Percentiles rank a stretch among this genome's conserved stretches.
Evolutionary conservation across 108 stramenopile genomes (phyloP).

Genomic region (Skeletonema tropicum): DNA sequence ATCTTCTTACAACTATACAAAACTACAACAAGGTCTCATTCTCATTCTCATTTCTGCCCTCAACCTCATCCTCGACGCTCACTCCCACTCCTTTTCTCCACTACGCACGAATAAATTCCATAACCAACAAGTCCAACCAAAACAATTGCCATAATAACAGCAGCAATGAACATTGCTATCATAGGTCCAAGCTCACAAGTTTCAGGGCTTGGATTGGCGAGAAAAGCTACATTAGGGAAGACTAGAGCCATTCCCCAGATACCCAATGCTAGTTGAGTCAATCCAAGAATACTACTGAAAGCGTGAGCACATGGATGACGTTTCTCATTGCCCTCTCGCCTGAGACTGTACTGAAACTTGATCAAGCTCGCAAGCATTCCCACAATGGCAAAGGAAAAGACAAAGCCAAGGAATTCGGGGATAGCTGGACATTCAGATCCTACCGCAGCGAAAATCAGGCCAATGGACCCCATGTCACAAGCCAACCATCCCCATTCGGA

Average conservation of each 20-base stretch:
- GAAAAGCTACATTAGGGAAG: background rate
- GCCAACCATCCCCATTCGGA: background rate
- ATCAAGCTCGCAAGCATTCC: constrained; percentile 1
- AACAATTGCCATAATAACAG: background rate
- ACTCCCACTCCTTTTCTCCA: background rate
- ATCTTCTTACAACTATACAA: background rate
- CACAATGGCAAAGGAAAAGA: background rate
- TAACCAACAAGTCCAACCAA: background rate
- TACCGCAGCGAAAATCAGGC: background rate
- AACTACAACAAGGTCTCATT: background rate
- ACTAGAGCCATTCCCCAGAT: background rate
- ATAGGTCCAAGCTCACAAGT: background rate
- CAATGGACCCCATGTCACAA: background rate
- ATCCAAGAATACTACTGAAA: background rate
- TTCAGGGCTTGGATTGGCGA: background rate
- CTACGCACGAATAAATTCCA: background rate
- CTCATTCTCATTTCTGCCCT: too few relatives aligned
- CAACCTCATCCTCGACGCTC: background rate
- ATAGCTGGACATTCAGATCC: background rate
- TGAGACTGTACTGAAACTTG: background rate
- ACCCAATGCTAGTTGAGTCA: background rate
- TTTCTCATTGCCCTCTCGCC: background rate
- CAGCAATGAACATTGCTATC: background rate
- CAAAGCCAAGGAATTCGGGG: background rate
- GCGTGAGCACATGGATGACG: background rate